A percentile compares a stretch with the other conserved stretches of the same genome.
These are phyloP conservation scores for Pythium diclinum DNA, from an alignment of 352 stramenopile species.

Conservation along the genomic window DNA sequence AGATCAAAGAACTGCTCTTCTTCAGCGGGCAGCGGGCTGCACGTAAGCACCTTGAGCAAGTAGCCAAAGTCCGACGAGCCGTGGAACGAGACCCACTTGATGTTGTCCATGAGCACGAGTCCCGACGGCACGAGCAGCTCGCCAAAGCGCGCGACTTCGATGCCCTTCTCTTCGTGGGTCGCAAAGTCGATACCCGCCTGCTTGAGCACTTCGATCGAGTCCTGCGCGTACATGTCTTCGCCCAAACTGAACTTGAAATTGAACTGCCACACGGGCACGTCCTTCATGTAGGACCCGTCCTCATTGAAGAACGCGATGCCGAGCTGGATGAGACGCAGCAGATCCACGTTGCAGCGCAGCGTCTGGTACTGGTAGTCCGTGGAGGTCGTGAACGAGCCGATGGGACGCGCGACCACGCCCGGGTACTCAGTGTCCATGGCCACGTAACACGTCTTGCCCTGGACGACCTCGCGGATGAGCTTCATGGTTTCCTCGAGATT, in stretches of 20 bases:
- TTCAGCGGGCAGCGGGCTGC: constrained; percentile 82
- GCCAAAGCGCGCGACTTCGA: constrained; percentile 96
- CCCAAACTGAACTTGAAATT: constrained; percentile 99
- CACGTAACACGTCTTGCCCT: constrained; percentile 96
- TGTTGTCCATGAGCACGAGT: constrained; percentile 97
- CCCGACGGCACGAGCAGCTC: constrained; percentile 98
- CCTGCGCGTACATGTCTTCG: constrained; percentile 99
- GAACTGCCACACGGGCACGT: constrained; percentile 98
- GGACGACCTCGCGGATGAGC: constrained; percentile 94
- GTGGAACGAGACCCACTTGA: constrained; percentile 99
- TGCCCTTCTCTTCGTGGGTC: constrained; percentile 94
- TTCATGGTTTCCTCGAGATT: constrained; percentile 96
- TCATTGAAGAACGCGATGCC: constrained; percentile 97
- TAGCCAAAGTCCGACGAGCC: constrained; percentile 99
- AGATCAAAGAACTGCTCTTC: constrained; percentile 96
- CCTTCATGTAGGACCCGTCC: constrained; percentile 92
- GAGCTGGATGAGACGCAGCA: constrained; percentile 98
- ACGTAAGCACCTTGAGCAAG: constrained; percentile 96
- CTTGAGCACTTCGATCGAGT: constrained; percentile 98
- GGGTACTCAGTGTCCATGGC: constrained; percentile 99
- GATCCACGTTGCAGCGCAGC: constrained; percentile 98
- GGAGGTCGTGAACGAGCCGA: constrained; percentile 94
- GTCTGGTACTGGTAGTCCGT: constrained; percentile 98
- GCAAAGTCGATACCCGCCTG: constrained; percentile 98
- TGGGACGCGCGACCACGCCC: constrained; percentile 96